Base-by-base conservation (phyloP, 345 rosid genomes). In the Eucalyptus sp. region DNA sequence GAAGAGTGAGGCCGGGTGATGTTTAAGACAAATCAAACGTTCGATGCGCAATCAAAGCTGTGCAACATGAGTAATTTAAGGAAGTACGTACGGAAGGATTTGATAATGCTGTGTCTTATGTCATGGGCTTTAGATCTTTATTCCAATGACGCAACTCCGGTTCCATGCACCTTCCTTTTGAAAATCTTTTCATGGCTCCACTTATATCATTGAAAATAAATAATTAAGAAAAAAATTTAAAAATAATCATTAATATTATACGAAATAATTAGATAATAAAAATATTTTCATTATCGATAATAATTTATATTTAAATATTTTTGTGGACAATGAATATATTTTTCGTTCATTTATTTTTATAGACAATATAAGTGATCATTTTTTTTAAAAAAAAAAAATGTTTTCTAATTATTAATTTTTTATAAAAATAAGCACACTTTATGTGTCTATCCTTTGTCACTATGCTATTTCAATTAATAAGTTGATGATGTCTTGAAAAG, bases 341-440 rank as follows among this genome's bases (percentile, higher is more conserved):
- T 31, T 31, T 17, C 2, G 1, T 33, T 68, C 1, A 8, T 33
- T 68, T 4, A 33, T 68, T 68, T 14, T 17, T 33, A 10, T 16
- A 68, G 7, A 9, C 5, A 0, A 2, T 68, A 68, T 0, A 31
- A 4, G 12, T 9, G 1, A 68, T 33, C 13, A 33, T 31, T 68
- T 68, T 2, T n/a, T n/a, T n/a, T n/a, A n/a, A n/a, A n/a, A n/a
- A 33, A 31, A 14, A 15, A 0, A 33, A 31, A 33, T 16, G 0
- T 15, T 4, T 6, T 15, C 4, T 5, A 33, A 33, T 33, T 10
- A 17, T 68, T 68, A 0, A 5, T 16, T 16, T 33, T 68, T 33
- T 2, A 33, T 4, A 0, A 16, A 16, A 33, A 33, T 37, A 31
- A 66, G 18, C 12, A 17, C 41, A 31, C 79, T 37, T 18, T 7